These are phyloP conservation scores for Candida methanosorbosa DNA, from an alignment of 805 yeast species.

Conservation along the genomic window DNA sequence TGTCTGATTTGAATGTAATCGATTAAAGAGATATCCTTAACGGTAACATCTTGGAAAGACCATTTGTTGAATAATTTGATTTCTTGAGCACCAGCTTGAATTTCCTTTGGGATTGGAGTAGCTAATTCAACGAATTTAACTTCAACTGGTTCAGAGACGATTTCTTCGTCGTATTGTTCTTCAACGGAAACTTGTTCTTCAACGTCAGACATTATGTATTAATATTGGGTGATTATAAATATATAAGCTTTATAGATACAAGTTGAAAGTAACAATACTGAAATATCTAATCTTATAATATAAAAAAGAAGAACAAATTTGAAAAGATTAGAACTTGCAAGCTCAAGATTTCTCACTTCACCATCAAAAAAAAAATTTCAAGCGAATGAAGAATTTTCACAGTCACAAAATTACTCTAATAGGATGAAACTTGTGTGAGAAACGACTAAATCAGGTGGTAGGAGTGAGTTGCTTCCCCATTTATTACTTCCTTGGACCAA, in stretches of 20 bases:
- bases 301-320: too few species aligned
- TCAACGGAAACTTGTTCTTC: constrained; percentile 51
- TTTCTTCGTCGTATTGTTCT: constrained; percentile 48
- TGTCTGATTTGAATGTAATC: constrained; percentile 97
- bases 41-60: constrained; percentile 96
- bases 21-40: constrained; percentile 95
- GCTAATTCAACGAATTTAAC: constrained; percentile 79
- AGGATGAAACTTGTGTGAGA: constrained; percentile 1
- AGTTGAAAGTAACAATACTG: background rate
- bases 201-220: constrained; percentile 72
- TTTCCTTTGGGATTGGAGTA: constrained; percentile 94
- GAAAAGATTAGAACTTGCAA: too few species aligned
- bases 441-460: constrained; percentile 6
- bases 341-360: background rate
- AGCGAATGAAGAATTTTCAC: constrained; percentile 2
- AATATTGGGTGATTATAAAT: too few species aligned
- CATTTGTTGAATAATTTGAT: constrained; percentile 99
- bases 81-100: constrained; percentile 92
- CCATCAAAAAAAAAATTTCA: background rate
- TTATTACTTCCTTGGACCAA: constrained; percentile 18
- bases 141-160: constrained; percentile 78
- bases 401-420: constrained; percentile 11
- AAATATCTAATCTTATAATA: background rate
- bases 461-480: constrained; percentile 6
- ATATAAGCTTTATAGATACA: background rate